Percentiles rank a stretch among this genome's conserved stretches.
phyloP scores from a whole-genome alignment of 202 grass and related monocot species.

The Brachypodium distachyon region DNA sequence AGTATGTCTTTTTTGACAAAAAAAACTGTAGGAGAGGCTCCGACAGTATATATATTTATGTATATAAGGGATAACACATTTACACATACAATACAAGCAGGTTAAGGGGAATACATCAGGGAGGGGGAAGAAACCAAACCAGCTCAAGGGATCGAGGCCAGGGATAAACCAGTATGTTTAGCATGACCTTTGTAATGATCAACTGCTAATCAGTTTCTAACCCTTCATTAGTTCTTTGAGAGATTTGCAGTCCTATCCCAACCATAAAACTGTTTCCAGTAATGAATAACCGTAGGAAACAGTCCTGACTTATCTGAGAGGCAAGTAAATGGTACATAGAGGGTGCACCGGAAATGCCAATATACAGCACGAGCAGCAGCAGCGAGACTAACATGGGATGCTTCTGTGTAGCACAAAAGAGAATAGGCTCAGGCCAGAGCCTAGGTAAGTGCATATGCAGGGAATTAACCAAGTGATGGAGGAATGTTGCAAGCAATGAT shows the following conservation, averaged over 20 bases:
- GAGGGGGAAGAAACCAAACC: no score
- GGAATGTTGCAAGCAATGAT: slow-evolving; percentile 68
- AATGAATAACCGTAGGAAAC: not conserved
- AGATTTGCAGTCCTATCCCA: not conserved
- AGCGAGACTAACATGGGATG: slow-evolving; percentile 29
- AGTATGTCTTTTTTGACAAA: not conserved
- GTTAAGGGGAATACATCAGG: no score
- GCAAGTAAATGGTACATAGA: not conserved
- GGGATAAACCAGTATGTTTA: no score
- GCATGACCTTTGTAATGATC: not conserved
- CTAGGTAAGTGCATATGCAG: slow-evolving; percentile 31
- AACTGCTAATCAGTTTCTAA: not conserved
- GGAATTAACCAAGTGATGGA: slow-evolving; percentile 46
- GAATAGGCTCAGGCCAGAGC: not conserved
- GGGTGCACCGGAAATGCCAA: slow-evolving; percentile 13
- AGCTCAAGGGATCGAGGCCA: no score
- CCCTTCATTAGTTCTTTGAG: not conserved
- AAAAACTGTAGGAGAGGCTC: no score
- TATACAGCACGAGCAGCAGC: slow-evolving; percentile 3
- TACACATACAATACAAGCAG: no score
- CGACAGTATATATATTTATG: no score
- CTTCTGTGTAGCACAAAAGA: slow-evolving; percentile 20
- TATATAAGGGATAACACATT: no score
- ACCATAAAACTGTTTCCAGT: not conserved
- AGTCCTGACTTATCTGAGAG: not conserved